phyloP scores from a whole-genome alignment of 805 yeast species.

The Candida khao-thaluensis region DNA sequence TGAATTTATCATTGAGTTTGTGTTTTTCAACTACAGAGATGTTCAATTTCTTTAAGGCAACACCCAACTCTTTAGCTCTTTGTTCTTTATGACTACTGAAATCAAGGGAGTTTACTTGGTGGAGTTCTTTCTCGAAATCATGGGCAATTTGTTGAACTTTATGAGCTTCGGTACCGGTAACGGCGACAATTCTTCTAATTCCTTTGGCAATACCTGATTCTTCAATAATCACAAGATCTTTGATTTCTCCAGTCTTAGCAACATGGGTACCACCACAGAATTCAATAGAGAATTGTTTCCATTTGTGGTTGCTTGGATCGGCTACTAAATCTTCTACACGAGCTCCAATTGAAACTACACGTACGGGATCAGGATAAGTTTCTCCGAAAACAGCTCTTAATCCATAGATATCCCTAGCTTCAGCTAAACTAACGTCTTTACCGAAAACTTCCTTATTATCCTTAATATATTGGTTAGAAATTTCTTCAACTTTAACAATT shows the following conservation, averaged over 20 bases:
- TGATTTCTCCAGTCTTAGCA: slow-evolving; percentile 86
- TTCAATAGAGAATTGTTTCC: slow-evolving; percentile 82
- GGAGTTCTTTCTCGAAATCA: slow-evolving; percentile 64
- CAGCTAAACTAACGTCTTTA: slow-evolving; percentile 72
- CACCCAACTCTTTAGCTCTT: slow-evolving; percentile 79
- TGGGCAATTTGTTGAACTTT: slow-evolving; percentile 84
- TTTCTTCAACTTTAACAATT: slow-evolving; percentile 69
- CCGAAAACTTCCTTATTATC: slow-evolving; percentile 72
- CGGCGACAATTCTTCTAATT: slow-evolving; percentile 96
- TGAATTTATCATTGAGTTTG: slow-evolving; percentile 69
- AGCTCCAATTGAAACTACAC: slow-evolving; percentile 94
- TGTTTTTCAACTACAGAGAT: slow-evolving; percentile 82
- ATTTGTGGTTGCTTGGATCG: slow-evolving; percentile 68
- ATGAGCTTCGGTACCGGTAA: slow-evolving; percentile 87
- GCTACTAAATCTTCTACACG: slow-evolving; percentile 78
- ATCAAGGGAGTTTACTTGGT: slow-evolving; percentile 58
- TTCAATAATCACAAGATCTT: slow-evolving; percentile 84
- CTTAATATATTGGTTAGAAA: slow-evolving; percentile 70
- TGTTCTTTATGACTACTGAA: slow-evolving; percentile 80
- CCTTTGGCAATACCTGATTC: slow-evolving; percentile 99
- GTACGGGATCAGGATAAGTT: slow-evolving; percentile 97
- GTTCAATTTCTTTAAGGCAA: slow-evolving; percentile 74
- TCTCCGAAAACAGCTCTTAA: slow-evolving; percentile 98
- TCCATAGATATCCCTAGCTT: slow-evolving; percentile 75
- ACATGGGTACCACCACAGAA: slow-evolving; percentile 99